Conservation (phyloP, 805 yeast genomes). For the Cyberlindnera maritima region DNA sequence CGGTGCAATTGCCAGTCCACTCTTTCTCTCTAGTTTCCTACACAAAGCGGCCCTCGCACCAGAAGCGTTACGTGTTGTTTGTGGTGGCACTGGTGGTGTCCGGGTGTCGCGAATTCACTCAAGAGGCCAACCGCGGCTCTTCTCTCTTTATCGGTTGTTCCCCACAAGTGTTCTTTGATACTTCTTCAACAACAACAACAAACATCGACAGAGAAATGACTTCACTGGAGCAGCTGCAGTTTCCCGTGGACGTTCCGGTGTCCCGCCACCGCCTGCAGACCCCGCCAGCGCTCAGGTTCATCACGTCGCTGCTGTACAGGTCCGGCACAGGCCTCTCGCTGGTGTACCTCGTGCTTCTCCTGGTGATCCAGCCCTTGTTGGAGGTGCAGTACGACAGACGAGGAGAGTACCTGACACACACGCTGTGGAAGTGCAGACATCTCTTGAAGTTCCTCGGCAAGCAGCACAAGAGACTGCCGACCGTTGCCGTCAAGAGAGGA, state of each 20-base stretch:
- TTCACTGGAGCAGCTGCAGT: constrained; percentile 9
- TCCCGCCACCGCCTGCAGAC: constrained; percentile 4
- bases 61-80: too few relatives aligned
- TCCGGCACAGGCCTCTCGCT: constrained; percentile 35
- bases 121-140: too few relatives aligned
- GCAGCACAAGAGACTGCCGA: constrained; percentile 34
- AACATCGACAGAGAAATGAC: background rate
- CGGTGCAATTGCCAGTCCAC: too few relatives aligned
- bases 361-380: constrained; percentile 40
- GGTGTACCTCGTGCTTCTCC: constrained; percentile 31
- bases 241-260: constrained; percentile 23
- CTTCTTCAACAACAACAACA: background rate
- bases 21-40: too few relatives aligned
- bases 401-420: constrained; percentile 29
- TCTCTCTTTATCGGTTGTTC: background rate
- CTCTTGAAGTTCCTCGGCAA: constrained; percentile 27
- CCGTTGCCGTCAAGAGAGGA: constrained; percentile 41
- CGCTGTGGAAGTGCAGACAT: constrained; percentile 30
- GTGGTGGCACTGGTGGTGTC: background rate
- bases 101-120: background rate
- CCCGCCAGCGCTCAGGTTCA: constrained; percentile 26
- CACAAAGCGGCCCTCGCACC: too few relatives aligned
- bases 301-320: constrained; percentile 30
- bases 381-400: constrained; percentile 39
- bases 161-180: background rate